Conservation (phyloP, 1,284 basidiomycete species). For the Ceratorhiza oryzae-sativae region DNA sequence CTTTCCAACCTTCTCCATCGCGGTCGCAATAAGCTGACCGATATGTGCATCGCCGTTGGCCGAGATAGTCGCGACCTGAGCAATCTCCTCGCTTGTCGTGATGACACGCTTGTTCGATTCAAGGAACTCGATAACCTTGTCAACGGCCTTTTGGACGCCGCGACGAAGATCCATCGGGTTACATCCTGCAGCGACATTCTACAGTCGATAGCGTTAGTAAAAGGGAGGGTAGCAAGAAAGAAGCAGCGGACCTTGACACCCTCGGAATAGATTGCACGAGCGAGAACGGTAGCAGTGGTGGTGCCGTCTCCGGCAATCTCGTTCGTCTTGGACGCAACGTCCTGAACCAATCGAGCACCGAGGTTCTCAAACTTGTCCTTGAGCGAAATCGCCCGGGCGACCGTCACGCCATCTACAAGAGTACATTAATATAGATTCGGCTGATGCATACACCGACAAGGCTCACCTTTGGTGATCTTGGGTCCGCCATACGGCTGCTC, state of each 20-base stretch:
- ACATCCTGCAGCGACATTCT: slow-evolving; percentile 97
- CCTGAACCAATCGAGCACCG: slow-evolving; percentile 94
- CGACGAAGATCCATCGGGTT: slow-evolving; percentile 99
- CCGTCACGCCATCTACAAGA: slow-evolving; percentile 89
- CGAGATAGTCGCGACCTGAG: slow-evolving; percentile 94
- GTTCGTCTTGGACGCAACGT: slow-evolving; percentile 96
- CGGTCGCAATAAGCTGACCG: slow-evolving; percentile 96
- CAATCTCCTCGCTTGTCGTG: slow-evolving; percentile 97
- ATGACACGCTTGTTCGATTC: slow-evolving; percentile 90
- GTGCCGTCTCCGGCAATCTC: slow-evolving; percentile 98
- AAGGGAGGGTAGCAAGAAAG: not conserved
- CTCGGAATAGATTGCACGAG: slow-evolving; percentile 96
- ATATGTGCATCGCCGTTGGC: slow-evolving; percentile 96
- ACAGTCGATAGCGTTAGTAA: not conserved
- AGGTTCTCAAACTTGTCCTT: slow-evolving; percentile 99
- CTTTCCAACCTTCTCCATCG: slow-evolving; percentile 99
- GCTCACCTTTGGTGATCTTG: slow-evolving; percentile 93
- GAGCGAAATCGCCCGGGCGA: slow-evolving; percentile 92
- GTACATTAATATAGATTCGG: not conserved
- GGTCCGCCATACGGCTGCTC: slow-evolving; percentile 97
- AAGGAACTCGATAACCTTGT: slow-evolving; percentile 93
- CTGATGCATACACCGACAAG: not conserved
- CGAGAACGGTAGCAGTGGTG: slow-evolving; percentile 96
- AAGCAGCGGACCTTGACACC: slow-evolving; percentile 75
- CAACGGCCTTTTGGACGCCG: slow-evolving; percentile 95